Evolutionary conservation across 1,139 yeast species (phyloP).

Genomic region (Arxiozyma heterogenica): DNA sequence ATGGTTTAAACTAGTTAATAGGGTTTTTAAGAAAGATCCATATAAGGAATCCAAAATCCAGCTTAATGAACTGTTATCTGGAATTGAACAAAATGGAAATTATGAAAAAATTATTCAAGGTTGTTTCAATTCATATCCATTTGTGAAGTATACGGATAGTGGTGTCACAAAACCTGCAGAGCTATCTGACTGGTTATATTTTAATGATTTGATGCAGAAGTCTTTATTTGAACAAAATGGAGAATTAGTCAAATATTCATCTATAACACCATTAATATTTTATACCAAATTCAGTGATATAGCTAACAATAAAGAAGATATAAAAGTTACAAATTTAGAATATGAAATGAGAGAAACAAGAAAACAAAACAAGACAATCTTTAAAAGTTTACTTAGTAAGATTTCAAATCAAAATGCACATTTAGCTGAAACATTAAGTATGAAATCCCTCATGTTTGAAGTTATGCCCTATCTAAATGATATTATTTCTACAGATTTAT

Average conservation of each 20-base stretch:
- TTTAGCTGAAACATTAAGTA: slow-evolving; percentile 13
- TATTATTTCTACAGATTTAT: slow-evolving; percentile 40
- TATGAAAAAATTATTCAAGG: slow-evolving; percentile 63
- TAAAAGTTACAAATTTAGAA: slow-evolving; percentile 16
- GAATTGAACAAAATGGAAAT: slow-evolving; percentile 40
- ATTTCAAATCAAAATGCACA: slow-evolving; percentile 12
- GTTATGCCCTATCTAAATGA: slow-evolving; percentile 42
- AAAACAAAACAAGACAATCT: slow-evolving; percentile 13
- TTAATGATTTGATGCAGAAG: slow-evolving; percentile 46
- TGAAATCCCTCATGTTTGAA: slow-evolving; percentile 22
- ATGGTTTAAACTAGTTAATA: slow-evolving; percentile 54
- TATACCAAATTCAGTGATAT: slow-evolving; percentile 57
- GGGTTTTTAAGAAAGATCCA: slow-evolving; percentile 44
- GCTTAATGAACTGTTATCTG: slow-evolving; percentile 39
- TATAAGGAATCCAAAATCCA: slow-evolving; percentile 39
- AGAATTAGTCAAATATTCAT: slow-evolving; percentile 47
- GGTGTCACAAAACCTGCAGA: slow-evolving; percentile 53
- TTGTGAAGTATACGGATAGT: slow-evolving; percentile 54
- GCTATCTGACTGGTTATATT: slow-evolving; percentile 70
- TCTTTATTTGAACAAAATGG: slow-evolving; percentile 40
- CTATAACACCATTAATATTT: slow-evolving; percentile 53
- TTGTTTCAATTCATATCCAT: slow-evolving; percentile 57
- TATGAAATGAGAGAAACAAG: slow-evolving; percentile 21
- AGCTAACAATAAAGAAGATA: slow-evolving; percentile 36
- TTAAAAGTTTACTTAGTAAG: slow-evolving; percentile 10